Percentiles rank a stretch among this genome's conserved stretches.
Evolutionary conservation across 176 grass and related monocot species (phyloP).

Genomic region (Aegilops bicornis): DNA sequence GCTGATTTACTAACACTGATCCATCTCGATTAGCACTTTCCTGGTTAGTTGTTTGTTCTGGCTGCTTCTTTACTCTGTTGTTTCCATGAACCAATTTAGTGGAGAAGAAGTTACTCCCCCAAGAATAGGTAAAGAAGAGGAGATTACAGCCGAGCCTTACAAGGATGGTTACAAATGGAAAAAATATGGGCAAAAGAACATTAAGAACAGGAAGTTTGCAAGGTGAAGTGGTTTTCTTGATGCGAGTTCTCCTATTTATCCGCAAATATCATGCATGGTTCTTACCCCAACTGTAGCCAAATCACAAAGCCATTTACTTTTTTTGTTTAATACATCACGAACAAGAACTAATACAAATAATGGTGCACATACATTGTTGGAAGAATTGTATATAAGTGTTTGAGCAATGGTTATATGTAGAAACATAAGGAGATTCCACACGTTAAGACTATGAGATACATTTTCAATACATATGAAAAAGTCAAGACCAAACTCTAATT

Average conservation of each 20-base stretch:
- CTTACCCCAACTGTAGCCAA: background rate
- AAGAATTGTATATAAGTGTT: background rate
- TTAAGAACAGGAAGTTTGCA: conserved; percentile 20
- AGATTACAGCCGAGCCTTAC: conserved; percentile 37
- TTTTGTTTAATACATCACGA: background rate
- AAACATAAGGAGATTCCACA: background rate
- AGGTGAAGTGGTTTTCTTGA: conserved; percentile 28
- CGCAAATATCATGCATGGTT: conserved; percentile 3
- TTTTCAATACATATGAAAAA: background rate
- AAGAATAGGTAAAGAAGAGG: conserved; percentile 25
- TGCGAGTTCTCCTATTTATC: background rate
- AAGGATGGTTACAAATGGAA: conserved; percentile 48
- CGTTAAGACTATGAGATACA: background rate
- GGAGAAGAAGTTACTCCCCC: background rate
- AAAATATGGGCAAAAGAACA: conserved; percentile 66
- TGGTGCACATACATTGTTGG: background rate
- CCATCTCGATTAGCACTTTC: background rate
- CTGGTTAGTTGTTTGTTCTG: background rate
- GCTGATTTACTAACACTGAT: background rate
- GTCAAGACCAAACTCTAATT: background rate
- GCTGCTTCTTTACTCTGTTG: background rate
- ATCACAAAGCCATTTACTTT: background rate
- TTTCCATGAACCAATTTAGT: background rate
- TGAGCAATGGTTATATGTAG: background rate
- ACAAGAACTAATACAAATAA: background rate